These are phyloP conservation scores for Asclepias syriaca DNA, from an alignment of 257 asterid species.

Conservation along the genomic window DNA sequence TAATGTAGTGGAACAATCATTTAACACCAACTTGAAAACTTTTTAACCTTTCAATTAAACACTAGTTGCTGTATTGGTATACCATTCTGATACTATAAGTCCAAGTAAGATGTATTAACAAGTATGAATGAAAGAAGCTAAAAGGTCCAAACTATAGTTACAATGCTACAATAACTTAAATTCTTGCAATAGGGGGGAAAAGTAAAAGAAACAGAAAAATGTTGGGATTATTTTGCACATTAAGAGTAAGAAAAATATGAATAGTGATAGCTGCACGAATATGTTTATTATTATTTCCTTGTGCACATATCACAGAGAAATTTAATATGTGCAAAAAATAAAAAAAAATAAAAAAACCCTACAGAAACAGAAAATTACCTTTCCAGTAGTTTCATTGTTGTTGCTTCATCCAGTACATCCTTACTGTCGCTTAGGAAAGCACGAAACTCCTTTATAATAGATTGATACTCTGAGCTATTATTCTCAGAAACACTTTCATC, in stretches of 20 bases:
- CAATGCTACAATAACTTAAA: neutral
- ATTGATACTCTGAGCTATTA: conserved; percentile 58
- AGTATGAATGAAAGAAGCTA: neutral
- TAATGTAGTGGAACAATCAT: neutral
- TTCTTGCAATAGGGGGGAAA: neutral
- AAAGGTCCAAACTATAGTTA: neutral
- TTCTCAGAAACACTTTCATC: conserved; percentile 58
- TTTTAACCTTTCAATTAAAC: neutral
- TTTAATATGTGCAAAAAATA: conserved; percentile 1
- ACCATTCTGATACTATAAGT: neutral
- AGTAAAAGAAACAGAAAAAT: neutral
- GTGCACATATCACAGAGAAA: neutral
- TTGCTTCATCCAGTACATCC: conserved; percentile 96
- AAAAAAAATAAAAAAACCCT: neutral
- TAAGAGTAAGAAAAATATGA: neutral
- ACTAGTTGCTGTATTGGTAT: neutral
- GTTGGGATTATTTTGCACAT: neutral
- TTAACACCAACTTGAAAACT: neutral
- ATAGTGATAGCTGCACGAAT: neutral
- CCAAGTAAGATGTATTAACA: neutral
- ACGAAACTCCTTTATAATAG: conserved; percentile 70
- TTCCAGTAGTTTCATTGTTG: conserved; percentile 87
- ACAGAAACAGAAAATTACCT: conserved; percentile 43
- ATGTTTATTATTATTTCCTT: neutral
- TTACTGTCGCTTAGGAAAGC: conserved; percentile 92